Evolutionary conservation across 768 basidiomycete species (phyloP), one percentile per base, ranked within the genome.

Genomic region (Coprinopsis cinerea): DNA sequence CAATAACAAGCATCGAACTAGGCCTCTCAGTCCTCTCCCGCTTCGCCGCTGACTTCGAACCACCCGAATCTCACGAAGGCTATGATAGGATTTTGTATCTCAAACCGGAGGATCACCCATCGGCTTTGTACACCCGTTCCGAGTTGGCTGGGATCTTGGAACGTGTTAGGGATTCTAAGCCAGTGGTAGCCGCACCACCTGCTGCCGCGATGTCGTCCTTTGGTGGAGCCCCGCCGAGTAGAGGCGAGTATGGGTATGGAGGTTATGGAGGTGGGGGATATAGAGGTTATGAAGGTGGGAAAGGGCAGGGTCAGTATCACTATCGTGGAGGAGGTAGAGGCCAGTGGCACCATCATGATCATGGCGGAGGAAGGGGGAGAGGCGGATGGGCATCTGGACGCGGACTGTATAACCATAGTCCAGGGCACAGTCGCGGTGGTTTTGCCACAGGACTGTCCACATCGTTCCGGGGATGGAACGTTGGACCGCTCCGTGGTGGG

Each of bases 1-100:
- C 89, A 47, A 90, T 92, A 64, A 80, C 69, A 54, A 72, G 64
- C 55, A 71, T 75, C 46, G 75, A 77, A 59, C 72, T 78, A 37
- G 86, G 79, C 17, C 58, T 83, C 57, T 65, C 69, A 28, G 67
- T 89, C n/a, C 71, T 91, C 48, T 70, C 77, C 53, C 77, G 78
- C 46, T 88, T 92, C 64, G 74, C 75, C 41, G 69, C 73, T 43
- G 79, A 82, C 55, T 85, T 82, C 59, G 68, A 70, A 59, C 60
- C 69, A 23, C 88, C 88, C 24, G 61, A 61, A 18, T 57, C 72
- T 30, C 58, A 69, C 28, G 89, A 91, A 71, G 86, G 82, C 17
- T 81, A 83, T 62, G 72, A 89, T 53, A 77, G 78, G 42, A 75
- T 88, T 57, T 54, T 77, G 40, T 68, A 66, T 56, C 58, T 80